Evolutionary conservation across 345 rosid genomes (phyloP), one percentile per base, ranked within the genome.

Genomic region (Populus simonii): DNA sequence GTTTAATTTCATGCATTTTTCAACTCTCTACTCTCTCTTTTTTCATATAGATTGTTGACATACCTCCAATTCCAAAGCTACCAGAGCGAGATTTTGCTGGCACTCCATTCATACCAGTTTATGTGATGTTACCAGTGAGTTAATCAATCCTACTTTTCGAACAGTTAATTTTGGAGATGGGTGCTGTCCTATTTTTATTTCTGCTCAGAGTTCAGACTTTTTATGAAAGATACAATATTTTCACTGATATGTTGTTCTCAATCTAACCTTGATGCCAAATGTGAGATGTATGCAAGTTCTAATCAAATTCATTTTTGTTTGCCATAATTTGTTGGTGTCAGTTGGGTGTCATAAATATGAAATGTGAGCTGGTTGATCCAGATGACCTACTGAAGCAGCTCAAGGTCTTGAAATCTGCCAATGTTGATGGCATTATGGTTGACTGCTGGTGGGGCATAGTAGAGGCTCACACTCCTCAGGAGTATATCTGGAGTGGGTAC

Each of bases 361-460:
- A 96, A 84, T 87, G 98, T 81, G 97, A 96, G 81, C 83, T 96
- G 70, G 93, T 84, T 73, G 97, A 96, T 86, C 94, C 93, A 71
- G 97, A 94, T 76, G 89, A 94, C 78, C 76, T 96, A 81, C 84
- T 88, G 74, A 92, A 91, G 86, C 95, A 92, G 84, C 87, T 96
- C 66, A 88, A 91, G 83, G 82, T 84, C 59, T 87, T 96, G 87
- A 92, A 92, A 80, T 89, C 99, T 75, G 79, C 90, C 74, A 89
- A 87, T 76, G 86, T 91, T 36, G 97, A 96, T 84, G 98, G 99
- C 41, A 88, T 94, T 66, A 88, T 87, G 88, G 93, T 92, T 74
- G 94, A 96, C 81, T 96, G 99, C 86, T 96, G 99, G 99, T 94
- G 99, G 99, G 99, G 99, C 76, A 91, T 96, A 83, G 98, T 92